A percentile compares a stretch with the other conserved stretches of the same genome.
These are phyloP conservation scores for Fusarium austroafricanum DNA, from an alignment of 2,329 filamentous ascomycete genomes.

Conservation along the genomic window DNA sequence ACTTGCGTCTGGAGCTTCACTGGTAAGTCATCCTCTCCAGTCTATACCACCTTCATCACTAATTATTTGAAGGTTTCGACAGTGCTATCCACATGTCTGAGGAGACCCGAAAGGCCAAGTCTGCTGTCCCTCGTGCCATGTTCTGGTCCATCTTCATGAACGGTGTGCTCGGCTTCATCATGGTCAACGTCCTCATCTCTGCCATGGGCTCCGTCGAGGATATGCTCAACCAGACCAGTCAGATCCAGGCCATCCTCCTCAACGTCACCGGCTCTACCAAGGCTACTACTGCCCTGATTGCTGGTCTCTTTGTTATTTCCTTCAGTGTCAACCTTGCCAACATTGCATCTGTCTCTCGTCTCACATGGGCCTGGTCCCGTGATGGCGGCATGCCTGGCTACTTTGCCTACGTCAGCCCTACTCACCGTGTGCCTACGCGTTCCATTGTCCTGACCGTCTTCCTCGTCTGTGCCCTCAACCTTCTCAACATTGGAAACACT, in stretches of 20 bases:
- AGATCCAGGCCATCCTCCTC: conserved; percentile 40
- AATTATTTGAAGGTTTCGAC: conserved; percentile 34
- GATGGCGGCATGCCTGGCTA: conserved; percentile 43
- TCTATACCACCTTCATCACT: neutral
- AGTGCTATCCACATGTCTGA: conserved; percentile 45
- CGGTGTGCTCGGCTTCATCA: conserved; percentile 42
- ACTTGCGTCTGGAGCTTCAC: conserved; percentile 46
- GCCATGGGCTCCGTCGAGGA: conserved; percentile 44
- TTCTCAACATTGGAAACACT: conserved; percentile 43
- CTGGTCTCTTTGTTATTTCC: conserved; percentile 41
- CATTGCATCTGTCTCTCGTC: conserved; percentile 42
- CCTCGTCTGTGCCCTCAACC: conserved; percentile 43
- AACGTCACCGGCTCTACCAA: conserved; percentile 35
- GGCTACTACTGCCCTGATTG: conserved; percentile 42
- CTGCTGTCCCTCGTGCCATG: conserved; percentile 42
- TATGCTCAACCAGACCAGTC: conserved; percentile 38
- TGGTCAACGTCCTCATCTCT: conserved; percentile 45
- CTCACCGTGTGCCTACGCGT: conserved; percentile 39
- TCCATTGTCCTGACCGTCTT: conserved; percentile 42
- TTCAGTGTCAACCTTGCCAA: conserved; percentile 44
- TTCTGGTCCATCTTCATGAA: conserved; percentile 48
- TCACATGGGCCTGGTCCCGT: conserved; percentile 44
- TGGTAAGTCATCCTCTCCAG: neutral
- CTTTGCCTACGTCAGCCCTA: conserved; percentile 42
- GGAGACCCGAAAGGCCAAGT: conserved; percentile 43